Conservation (phyloP, 352 stramenopile genomes). For the Globisporangium rhizosaccharum region DNA sequence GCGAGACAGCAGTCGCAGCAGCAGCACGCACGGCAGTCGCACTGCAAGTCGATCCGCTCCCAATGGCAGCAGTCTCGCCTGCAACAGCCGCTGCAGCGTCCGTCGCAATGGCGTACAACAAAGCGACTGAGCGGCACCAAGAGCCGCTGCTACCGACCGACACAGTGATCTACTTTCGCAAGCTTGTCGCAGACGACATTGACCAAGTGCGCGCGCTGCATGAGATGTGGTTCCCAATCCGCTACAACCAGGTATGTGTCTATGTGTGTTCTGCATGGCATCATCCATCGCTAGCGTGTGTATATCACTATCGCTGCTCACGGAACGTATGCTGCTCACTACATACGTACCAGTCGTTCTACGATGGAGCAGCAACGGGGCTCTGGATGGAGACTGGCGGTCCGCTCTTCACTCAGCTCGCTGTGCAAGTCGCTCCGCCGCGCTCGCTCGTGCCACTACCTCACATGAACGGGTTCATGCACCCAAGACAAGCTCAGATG, state of each 20-base stretch:
- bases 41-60: slow-evolving; percentile 13
- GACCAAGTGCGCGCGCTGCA: slow-evolving; percentile 89
- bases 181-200: slow-evolving; percentile 79
- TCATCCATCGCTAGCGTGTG: not conserved
- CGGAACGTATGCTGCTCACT: not conserved
- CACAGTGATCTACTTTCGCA: slow-evolving; percentile 62
- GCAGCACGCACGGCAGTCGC: not conserved
- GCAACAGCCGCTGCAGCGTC: slow-evolving; percentile 1
- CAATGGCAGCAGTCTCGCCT: not conserved
- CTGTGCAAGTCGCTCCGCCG: slow-evolving; percentile 34
- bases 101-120: not conserved
- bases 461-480: slow-evolving; percentile 3
- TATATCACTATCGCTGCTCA: not conserved
- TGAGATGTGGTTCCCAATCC: slow-evolving; percentile 96
- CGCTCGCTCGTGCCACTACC: slow-evolving; percentile 2
- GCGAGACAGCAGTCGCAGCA: not conserved
- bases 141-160: slow-evolving; percentile 5
- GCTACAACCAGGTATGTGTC: slow-evolving; percentile 84
- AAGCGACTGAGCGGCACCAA: not conserved
- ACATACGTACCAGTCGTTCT: slow-evolving; percentile 76
- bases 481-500: not conserved
- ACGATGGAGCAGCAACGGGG: slow-evolving; percentile 85
- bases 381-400: slow-evolving; percentile 86
- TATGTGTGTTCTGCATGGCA: not conserved
- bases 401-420: slow-evolving; percentile 87